Evolutionary conservation across 169 alveolate genomes (phyloP).

Genomic region (Plasmodium gallinaceum): DNA sequence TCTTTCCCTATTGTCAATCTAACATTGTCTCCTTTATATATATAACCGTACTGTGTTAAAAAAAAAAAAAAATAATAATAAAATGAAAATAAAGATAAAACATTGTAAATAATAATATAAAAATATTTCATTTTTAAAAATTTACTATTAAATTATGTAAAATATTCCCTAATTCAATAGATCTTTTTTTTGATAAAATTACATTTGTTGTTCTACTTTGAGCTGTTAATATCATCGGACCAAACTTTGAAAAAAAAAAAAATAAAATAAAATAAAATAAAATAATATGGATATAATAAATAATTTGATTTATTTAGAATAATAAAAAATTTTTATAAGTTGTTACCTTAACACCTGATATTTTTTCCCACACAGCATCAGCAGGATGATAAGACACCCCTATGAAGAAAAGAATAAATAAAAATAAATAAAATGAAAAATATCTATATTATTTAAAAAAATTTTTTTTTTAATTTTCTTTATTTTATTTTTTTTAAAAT

Average conservation of each 20-base stretch:
- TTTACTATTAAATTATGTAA: slow-evolving; percentile 59
- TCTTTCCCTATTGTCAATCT: slow-evolving; percentile 67
- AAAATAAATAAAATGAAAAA: slow-evolving; percentile 4
- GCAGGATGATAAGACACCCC: slow-evolving; percentile 68
- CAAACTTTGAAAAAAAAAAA: slow-evolving; percentile 24
- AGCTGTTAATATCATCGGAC: slow-evolving; percentile 69
- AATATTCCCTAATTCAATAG: slow-evolving; percentile 62
- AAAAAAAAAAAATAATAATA: not conserved
- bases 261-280: not conserved
- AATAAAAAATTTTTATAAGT: not conserved
- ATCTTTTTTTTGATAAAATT: slow-evolving; percentile 60
- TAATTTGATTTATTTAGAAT: not conserved
- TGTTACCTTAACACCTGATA: slow-evolving; percentile 72
- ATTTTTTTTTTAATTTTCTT: not conserved
- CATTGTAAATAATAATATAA: slow-evolving; percentile 3
- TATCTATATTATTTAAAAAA: not conserved
- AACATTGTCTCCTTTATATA: slow-evolving; percentile 75
- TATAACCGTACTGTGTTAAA: slow-evolving; percentile 48
- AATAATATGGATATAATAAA: not conserved
- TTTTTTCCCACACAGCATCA: slow-evolving; percentile 67
- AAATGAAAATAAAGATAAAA: slow-evolving; percentile 1
- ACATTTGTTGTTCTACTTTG: slow-evolving; percentile 75
- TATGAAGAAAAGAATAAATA: slow-evolving; percentile 9
- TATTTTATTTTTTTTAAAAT: not conserved
- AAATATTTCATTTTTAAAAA: not conserved